These are phyloP conservation scores for Fusarium papillatum DNA, from an alignment of 2,329 filamentous ascomycete genomes.

Conservation along the genomic window DNA sequence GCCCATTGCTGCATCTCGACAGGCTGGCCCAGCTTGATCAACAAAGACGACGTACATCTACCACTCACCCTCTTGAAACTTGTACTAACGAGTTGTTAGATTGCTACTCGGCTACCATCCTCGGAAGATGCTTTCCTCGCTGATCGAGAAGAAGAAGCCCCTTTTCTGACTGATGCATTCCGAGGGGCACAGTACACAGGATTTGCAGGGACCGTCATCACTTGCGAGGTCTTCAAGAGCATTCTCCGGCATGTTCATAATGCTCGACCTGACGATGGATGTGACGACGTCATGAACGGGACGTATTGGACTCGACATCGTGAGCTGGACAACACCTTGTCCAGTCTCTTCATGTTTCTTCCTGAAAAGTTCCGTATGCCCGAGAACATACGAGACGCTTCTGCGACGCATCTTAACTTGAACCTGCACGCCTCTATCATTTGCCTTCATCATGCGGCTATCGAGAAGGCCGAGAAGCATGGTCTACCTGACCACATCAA, in stretches of 20 bases:
- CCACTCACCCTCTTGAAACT: neutral
- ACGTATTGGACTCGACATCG: constrained; percentile 91
- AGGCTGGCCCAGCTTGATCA: constrained; percentile 88
- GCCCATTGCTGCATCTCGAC: constrained; percentile 90
- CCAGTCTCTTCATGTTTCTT: constrained; percentile 83
- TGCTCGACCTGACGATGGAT: constrained; percentile 76
- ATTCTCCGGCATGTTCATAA: constrained; percentile 87
- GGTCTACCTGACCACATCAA: constrained; percentile 74
- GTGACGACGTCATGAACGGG: constrained; percentile 81
- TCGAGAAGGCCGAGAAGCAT: constrained; percentile 85
- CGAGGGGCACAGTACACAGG: constrained; percentile 74
- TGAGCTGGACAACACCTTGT: constrained; percentile 83
- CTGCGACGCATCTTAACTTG: constrained; percentile 87
- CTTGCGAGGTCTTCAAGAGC: constrained; percentile 84
- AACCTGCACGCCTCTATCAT: constrained; percentile 91
- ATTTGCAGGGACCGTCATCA: constrained; percentile 79
- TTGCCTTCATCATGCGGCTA: constrained; percentile 89
- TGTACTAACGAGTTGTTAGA: constrained; percentile 53
- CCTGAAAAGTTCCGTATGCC: constrained; percentile 83
- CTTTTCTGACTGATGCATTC: constrained; percentile 75
- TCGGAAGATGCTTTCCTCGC: constrained; percentile 82
- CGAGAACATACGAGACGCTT: constrained; percentile 74
- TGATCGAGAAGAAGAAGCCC: constrained; percentile 73
- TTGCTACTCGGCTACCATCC: constrained; percentile 84
- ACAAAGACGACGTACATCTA: constrained; percentile 73